These are phyloP conservation scores for Ophiostoma sp. DNA, from an alignment of 2,329 filamentous ascomycete genomes.

Conservation along the genomic window DNA sequence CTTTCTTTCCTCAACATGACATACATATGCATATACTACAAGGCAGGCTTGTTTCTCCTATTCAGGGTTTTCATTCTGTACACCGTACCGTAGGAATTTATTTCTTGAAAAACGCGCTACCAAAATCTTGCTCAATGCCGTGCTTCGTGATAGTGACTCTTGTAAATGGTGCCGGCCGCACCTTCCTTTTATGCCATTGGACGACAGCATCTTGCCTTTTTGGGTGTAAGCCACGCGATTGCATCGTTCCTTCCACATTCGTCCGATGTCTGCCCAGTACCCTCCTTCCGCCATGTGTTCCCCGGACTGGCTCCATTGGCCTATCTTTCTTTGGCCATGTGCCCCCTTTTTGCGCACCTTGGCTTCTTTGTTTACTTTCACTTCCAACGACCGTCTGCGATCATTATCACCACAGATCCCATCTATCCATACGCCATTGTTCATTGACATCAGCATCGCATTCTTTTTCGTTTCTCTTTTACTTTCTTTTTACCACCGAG, in stretches of 20 bases:
- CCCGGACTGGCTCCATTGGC: not conserved
- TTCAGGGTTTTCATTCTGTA: conserved; percentile 9
- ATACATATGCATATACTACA: conserved; percentile 20
- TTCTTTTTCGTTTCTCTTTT: not conserved
- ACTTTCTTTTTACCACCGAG: not conserved
- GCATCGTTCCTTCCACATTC: not conserved
- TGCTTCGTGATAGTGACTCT: not conserved
- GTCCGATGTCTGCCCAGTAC: not conserved
- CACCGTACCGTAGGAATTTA: conserved; percentile 21
- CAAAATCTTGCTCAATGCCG: not conserved
- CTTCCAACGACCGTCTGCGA: not conserved
- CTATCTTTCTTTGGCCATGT: not conserved
- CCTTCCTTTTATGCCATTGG: not conserved
- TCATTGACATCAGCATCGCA: not conserved
- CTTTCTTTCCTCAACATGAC: conserved; percentile 8
- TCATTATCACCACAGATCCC: not conserved
- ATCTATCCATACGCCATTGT: conserved; percentile 11
- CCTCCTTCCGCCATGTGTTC: not conserved
- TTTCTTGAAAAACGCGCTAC: not conserved
- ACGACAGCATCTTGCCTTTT: not conserved
- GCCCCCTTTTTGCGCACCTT: not conserved
- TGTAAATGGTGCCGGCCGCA: not conserved
- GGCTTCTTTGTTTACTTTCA: conserved; percentile 15
- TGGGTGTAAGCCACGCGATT: not conserved
- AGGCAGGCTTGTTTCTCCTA: not conserved